Percentiles rank a stretch among this genome's conserved stretches.
phyloP scores from a whole-genome alignment of 2,329 filamentous ascomycete species.

The Diaporthe sp. region DNA sequence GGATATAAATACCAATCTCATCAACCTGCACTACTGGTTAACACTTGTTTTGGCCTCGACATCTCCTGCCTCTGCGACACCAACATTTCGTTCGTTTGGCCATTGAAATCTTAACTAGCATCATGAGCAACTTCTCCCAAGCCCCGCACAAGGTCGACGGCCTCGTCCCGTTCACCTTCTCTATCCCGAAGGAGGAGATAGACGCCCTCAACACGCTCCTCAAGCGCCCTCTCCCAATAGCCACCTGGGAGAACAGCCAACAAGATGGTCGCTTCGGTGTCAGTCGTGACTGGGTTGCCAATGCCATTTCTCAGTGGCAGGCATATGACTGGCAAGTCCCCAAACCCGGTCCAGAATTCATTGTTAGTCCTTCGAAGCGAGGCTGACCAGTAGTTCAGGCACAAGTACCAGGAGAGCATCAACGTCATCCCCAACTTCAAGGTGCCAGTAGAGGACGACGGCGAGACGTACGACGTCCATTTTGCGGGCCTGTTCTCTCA shows the following conservation, averaged over 20 bases:
- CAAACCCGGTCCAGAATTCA: not conserved
- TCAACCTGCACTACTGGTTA: not conserved
- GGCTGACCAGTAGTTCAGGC: slow-evolving; percentile 49
- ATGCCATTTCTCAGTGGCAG: slow-evolving; percentile 13
- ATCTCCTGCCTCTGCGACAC: not conserved
- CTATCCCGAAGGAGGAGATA: slow-evolving; percentile 15
- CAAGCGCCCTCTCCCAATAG: slow-evolving; percentile 14
- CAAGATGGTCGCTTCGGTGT: not conserved
- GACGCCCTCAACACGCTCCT: slow-evolving; percentile 16
- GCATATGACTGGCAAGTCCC: slow-evolving; percentile 14
- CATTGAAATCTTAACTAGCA: not conserved
- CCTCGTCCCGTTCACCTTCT: slow-evolving; percentile 8
- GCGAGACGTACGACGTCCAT: slow-evolving; percentile 59
- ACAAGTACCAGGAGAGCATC: slow-evolving; percentile 52
- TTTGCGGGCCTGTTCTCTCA: slow-evolving; percentile 69
- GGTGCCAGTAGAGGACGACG: slow-evolving; percentile 54
- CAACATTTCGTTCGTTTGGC: not conserved
- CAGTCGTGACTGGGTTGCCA: not conserved
- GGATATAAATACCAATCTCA: not conserved
- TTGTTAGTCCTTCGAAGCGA: too few species aligned
- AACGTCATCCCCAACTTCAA: slow-evolving; percentile 66
- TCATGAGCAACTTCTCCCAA: slow-evolving; percentile 24
- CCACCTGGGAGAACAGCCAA: slow-evolving; percentile 18
- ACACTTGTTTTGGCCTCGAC: not conserved
- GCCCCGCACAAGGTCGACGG: slow-evolving; percentile 8